Base-by-base conservation (phyloP, 495 filamentous ascomycete genomes). In the Lepraria neglecta region DNA sequence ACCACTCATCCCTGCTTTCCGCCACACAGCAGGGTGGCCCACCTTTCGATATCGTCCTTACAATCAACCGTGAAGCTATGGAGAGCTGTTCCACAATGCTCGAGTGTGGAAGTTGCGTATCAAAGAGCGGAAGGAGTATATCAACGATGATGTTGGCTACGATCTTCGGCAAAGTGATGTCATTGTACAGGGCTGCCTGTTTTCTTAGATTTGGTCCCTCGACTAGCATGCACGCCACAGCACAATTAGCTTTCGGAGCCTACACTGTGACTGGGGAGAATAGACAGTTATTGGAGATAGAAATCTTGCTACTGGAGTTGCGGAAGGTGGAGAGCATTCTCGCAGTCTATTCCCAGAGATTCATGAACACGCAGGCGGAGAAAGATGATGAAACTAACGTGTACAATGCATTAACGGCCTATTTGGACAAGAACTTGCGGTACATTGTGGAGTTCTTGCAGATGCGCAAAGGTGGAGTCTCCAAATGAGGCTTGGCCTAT, bases 61-160 rank as follows among this genome's bases (percentile, higher is more conserved):
- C 67, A 14, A 65, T 77, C 27, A 80, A 80, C 58, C 71, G 73
- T 4, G 76, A 77, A 58, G 78, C 78, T 1, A 75, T 80, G 6
- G 74, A 78, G 47, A 73, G 71, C n/a, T 79, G 77, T 47, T 69
- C 71, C 0, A 67, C 68, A 4, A 78, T 80, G 74, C 72, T 80
- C 1, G 67, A 69, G 21, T 80, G 78, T 60, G 46, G 33, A 14
- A 52, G 47, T 7, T 68, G 66, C 33, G 62, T 65, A 11, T 64
- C 65, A 15, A 60, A 62, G 42, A 61, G 57, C 27, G 74, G 74
- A 3, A 73, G 70, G 2, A 72, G 76, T 57, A 77, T 76, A 17
- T 69, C 72, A 4, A 73, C 74, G 2, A 78, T 79, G 78, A 70
- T 81, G 10, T 69, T 79, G 17, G 74, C 70, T 1, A 78, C 76